These are phyloP conservation scores for Cydonia oblonga DNA, from an alignment of 331 rosid genomes.

Conservation along the genomic window DNA sequence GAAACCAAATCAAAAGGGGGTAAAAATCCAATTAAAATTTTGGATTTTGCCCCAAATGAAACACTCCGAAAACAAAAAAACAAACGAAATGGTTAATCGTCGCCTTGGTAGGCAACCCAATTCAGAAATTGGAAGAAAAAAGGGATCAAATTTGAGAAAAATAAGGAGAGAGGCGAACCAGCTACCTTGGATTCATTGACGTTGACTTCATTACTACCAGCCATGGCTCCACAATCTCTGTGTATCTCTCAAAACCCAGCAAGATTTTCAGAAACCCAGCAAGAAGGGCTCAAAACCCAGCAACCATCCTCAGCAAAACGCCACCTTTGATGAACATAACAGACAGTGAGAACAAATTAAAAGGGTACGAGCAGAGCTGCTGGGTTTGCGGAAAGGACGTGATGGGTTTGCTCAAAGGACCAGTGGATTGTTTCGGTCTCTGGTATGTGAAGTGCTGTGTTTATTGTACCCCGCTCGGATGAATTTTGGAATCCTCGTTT, in stretches of 20 bases:
- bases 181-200: constrained; percentile 86
- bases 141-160: neutral
- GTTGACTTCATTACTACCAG: constrained; percentile 76
- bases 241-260: neutral
- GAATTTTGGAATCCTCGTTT: constrained; percentile 30
- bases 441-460: neutral
- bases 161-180: constrained; percentile 9
- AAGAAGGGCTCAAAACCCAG: constrained; percentile 19
- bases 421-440: neutral
- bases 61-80: too few relatives aligned
- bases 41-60: neutral
- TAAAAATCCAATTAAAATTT: neutral
- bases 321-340: constrained; percentile 19
- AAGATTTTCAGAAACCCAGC: constrained; percentile 4
- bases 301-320: constrained; percentile 17
- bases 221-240: constrained; percentile 23
- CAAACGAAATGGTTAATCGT: neutral
- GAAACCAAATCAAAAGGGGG: constrained; percentile 3
- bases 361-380: neutral
- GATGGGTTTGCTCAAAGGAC: neutral
- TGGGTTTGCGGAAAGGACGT: neutral
- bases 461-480: neutral
- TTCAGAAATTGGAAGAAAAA: neutral
- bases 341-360: too few relatives aligned
- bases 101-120: neutral